Percentiles rank a stretch among this genome's conserved stretches.
Conservation (phyloP, 106 monocot species). For the Dioscorea dumetorum region DNA sequence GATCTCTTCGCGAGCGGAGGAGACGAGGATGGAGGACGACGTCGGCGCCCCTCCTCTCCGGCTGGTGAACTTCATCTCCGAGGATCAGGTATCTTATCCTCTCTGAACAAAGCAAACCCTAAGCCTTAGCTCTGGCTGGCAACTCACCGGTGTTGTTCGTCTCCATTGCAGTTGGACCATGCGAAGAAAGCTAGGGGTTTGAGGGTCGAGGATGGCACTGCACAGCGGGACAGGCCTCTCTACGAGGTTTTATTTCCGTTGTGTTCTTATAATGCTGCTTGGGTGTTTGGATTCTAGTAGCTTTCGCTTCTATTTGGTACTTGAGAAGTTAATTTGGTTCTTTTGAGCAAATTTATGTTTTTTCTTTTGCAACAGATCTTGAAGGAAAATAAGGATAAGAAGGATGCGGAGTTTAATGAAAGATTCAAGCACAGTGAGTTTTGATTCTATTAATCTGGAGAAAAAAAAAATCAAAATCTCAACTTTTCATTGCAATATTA, state of each 20-base stretch:
- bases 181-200: slow-evolving; percentile 71
- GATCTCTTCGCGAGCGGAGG: not conserved
- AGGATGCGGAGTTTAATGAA: slow-evolving; percentile 95
- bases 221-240: slow-evolving; percentile 67
- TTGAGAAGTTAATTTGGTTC: not conserved
- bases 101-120: slow-evolving; percentile 7
- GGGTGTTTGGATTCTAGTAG: not conserved
- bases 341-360: slow-evolving; percentile 3
- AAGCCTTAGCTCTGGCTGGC: not conserved
- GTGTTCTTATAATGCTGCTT: not conserved
- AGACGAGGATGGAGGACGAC: slow-evolving; percentile 29
- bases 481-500: no score
- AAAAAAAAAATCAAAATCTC: no score
- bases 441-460: not conserved
- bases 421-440: slow-evolving; percentile 95
- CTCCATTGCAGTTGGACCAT: slow-evolving; percentile 49
- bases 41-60: slow-evolving; percentile 25
- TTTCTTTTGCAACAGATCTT: slow-evolving; percentile 54
- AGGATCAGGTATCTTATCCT: slow-evolving; percentile 44
- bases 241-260: slow-evolving; percentile 41
- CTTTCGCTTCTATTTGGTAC: not conserved
- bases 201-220: slow-evolving; percentile 81
- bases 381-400: slow-evolving; percentile 87
- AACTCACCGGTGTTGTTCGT: not conserved
- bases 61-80: slow-evolving; percentile 79